Percentiles rank a stretch among this genome's conserved stretches.
These are phyloP conservation scores for Macroventuria anomochaeta DNA, from an alignment of 2,329 filamentous ascomycete species.

Conservation along the genomic window DNA sequence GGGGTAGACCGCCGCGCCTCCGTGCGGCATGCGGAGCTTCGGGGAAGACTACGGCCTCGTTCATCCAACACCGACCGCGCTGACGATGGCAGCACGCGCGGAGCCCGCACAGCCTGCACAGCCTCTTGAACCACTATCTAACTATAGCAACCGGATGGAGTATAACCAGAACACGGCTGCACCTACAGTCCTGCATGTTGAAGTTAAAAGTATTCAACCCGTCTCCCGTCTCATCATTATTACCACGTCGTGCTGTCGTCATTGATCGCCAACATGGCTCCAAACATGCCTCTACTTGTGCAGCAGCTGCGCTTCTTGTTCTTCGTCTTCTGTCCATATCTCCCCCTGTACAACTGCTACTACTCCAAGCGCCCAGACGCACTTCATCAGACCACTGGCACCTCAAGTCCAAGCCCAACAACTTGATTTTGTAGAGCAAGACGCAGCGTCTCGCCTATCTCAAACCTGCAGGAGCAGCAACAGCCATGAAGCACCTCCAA, in stretches of 20 bases:
- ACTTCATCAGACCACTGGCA: slow-evolving; percentile 2
- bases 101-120: slow-evolving; percentile 13
- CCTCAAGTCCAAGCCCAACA: neutral
- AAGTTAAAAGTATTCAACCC: neutral
- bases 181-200: neutral
- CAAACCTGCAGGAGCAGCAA: too few species aligned
- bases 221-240: slow-evolving; percentile 19
- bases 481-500: slow-evolving; percentile 50
- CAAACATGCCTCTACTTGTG: slow-evolving; percentile 27
- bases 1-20: slow-evolving; percentile 18
- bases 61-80: slow-evolving; percentile 6
- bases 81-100: neutral
- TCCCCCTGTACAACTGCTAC: slow-evolving; percentile 34
- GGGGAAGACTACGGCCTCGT: slow-evolving; percentile 9
- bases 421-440: neutral
- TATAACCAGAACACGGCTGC: neutral
- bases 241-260: slow-evolving; percentile 33
- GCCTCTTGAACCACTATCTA: slow-evolving; percentile 6
- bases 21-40: slow-evolving; percentile 22
- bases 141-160: neutral
- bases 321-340: slow-evolving; percentile 36
- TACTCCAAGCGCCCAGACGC: slow-evolving; percentile 12
- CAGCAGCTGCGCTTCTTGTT: slow-evolving; percentile 37
- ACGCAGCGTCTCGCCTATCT: neutral
- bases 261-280: slow-evolving; percentile 20